Conservation (phyloP, 208 protist species). For the Trypanosoma mega region DNA sequence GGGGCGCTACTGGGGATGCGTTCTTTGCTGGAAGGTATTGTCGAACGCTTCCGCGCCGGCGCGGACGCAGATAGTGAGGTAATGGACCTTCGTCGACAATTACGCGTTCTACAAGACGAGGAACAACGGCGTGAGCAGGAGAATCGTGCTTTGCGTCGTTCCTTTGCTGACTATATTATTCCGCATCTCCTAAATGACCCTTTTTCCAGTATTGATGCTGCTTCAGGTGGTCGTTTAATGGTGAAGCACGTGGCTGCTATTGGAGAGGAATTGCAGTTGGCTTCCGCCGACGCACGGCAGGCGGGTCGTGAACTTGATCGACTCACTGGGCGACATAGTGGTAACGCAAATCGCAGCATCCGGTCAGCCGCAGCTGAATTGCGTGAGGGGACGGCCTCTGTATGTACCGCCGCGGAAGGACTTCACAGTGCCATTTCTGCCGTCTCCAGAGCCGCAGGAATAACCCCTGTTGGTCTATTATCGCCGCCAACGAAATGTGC, state of each 20-base stretch:
- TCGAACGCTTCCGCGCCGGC: conserved; percentile 20
- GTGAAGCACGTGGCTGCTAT: not conserved
- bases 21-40: conserved; percentile 27
- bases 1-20: conserved; percentile 40
- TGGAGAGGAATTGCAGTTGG: not conserved
- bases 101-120: conserved; percentile 2
- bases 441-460: conserved; percentile 14
- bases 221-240: not conserved
- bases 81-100: conserved; percentile 8
- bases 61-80: conserved; percentile 11
- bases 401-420: not conserved
- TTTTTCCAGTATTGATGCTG: not conserved
- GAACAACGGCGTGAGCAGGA: conserved; percentile 17
- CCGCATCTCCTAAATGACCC: conserved; percentile 1
- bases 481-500: conserved; percentile 3
- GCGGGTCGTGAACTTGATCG: not conserved
- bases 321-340: too few species aligned
- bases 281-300: not conserved
- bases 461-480: conserved; percentile 9
- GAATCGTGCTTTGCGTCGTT: conserved; percentile 10
- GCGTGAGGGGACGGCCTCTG: not conserved
- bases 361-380: not conserved
- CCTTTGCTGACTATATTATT: conserved; percentile 27
- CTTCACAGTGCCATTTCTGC: conserved; percentile 18
- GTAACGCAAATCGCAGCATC: too few species aligned